Conservation (phyloP, 2,329 filamentous ascomycete genomes). For the Juglanconis juglandina region DNA sequence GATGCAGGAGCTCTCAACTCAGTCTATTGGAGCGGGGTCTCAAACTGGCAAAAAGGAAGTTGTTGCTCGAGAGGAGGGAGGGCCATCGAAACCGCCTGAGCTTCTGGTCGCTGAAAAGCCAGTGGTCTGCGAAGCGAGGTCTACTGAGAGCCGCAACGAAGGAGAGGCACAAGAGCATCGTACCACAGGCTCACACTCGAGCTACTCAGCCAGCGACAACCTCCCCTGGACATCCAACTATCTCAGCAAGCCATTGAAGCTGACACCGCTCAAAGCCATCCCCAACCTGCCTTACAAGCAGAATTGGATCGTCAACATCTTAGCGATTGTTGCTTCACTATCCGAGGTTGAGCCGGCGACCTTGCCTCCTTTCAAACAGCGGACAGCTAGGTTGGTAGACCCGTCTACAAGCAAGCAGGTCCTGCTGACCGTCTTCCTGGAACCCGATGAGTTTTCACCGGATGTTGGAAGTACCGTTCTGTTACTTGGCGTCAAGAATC, state of each 20-base stretch:
- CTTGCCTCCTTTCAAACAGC: constrained; percentile 45
- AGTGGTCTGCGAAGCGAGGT: constrained; percentile 10
- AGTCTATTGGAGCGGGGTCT: not conserved
- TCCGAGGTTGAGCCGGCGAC: constrained; percentile 46
- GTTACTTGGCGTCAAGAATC: constrained; percentile 55
- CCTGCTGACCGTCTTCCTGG: constrained; percentile 52
- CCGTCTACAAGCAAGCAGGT: constrained; percentile 51
- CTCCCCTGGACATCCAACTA: constrained; percentile 40
- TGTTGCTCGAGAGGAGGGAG: not conserved
- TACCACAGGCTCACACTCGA: constrained; percentile 1
- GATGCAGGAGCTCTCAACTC: not conserved
- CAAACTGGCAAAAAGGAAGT: not conserved
- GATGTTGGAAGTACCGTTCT: constrained; percentile 47
- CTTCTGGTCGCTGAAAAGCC: not conserved
- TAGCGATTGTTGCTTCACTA: constrained; percentile 47
- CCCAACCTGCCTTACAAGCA: constrained; percentile 53
- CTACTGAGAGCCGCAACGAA: constrained; percentile 14
- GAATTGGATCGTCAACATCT: constrained; percentile 56
- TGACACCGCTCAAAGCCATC: constrained; percentile 48
- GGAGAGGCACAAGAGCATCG: constrained; percentile 2
- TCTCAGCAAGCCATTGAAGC: constrained; percentile 43
- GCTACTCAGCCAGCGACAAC: constrained; percentile 2
- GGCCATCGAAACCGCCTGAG: not conserved
- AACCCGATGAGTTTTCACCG: constrained; percentile 47
- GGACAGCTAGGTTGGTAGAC: constrained; percentile 49